Conservation (phyloP, 192 early-diverging fungal species). For the Backusella tarrabulga region DNA sequence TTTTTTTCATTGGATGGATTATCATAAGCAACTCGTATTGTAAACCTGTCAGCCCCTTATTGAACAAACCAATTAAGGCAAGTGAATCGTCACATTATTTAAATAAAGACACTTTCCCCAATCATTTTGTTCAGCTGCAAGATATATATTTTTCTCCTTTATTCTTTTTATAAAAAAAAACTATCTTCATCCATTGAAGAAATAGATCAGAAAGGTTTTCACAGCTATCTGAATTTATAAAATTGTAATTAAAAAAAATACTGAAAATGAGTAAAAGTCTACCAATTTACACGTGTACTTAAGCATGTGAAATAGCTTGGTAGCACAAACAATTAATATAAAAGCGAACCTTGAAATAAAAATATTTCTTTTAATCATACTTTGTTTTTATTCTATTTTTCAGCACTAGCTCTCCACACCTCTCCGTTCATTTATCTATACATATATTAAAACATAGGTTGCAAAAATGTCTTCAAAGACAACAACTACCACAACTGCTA, state of each 20-base stretch:
- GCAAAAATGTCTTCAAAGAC: conserved; percentile 8
- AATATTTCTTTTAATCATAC: background rate
- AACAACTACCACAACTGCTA: background rate
- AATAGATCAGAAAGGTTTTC: background rate
- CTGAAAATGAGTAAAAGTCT: background rate
- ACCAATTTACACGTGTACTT: conserved; percentile 2
- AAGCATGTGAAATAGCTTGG: background rate
- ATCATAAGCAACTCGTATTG: background rate
- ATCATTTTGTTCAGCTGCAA: background rate
- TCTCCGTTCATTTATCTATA: background rate
- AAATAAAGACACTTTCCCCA: background rate
- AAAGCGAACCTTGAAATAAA: background rate
- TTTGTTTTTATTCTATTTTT: background rate
- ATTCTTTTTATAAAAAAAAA: background rate
- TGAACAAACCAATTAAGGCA: background rate
- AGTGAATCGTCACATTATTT: background rate
- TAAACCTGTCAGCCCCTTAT: background rate
- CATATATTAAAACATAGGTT: background rate
- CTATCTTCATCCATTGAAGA: background rate
- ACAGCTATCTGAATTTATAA: background rate
- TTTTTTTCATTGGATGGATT: background rate
- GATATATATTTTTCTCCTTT: background rate
- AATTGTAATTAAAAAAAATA: background rate
- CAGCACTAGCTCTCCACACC: background rate
- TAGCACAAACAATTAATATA: background rate